Evolutionary conservation across 2,329 filamentous ascomycete species (phyloP).

Genomic region (Aspergillus chevalieri): DNA sequence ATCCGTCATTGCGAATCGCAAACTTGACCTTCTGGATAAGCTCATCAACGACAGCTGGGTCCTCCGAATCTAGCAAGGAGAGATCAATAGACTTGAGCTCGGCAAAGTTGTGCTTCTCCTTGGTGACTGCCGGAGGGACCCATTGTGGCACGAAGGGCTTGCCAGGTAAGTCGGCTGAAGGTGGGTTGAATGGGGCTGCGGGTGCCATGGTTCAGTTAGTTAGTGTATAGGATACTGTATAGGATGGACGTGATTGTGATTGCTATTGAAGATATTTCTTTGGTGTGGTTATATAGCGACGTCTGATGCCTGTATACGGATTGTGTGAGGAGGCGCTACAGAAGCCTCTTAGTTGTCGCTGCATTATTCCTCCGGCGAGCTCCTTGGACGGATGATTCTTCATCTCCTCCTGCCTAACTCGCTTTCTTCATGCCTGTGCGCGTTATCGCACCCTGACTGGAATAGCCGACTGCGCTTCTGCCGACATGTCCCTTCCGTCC

Average conservation of each 20-base stretch:
- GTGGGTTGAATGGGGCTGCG: constrained; percentile 37
- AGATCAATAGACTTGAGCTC: constrained; percentile 40
- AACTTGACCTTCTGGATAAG: constrained; percentile 40
- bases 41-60: constrained; percentile 37
- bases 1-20: constrained; percentile 42
- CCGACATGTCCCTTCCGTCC: too few species aligned
- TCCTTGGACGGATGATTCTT: too few species aligned
- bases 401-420: too few species aligned
- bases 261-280: too few species aligned
- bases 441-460: too few species aligned
- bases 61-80: constrained; percentile 39
- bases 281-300: too few species aligned
- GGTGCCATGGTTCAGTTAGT: constrained; percentile 16
- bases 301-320: too few species aligned
- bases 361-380: too few species aligned
- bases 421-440: too few species aligned
- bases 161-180: constrained; percentile 28
- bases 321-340: too few species aligned
- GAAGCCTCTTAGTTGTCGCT: too few species aligned
- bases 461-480: too few species aligned
- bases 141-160: constrained; percentile 42
- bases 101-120: constrained; percentile 41
- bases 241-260: not conserved
- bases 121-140: constrained; percentile 42
- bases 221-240: not conserved